Conservation (phyloP, 2,329 filamentous ascomycete genomes). For the Helminthosporium solani region DNA sequence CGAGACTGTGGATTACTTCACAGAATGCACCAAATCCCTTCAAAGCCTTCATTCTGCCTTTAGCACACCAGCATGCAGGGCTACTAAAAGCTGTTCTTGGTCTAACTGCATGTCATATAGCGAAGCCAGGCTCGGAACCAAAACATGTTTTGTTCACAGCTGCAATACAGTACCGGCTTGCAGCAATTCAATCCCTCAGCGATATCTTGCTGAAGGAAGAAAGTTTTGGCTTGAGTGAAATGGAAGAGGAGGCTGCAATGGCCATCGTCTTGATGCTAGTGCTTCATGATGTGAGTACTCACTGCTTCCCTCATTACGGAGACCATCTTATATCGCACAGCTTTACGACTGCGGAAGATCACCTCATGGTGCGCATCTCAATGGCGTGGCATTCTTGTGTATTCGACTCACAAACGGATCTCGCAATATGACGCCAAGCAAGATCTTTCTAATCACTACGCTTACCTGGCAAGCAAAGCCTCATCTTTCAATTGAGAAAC, state of each 20-base stretch:
- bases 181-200: conserved; percentile 14
- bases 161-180: conserved; percentile 12
- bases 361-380: conserved; percentile 15
- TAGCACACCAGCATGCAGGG: conserved; percentile 11
- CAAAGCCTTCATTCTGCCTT: conserved; percentile 11
- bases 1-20: conserved; percentile 5
- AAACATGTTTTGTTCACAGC: conserved; percentile 4
- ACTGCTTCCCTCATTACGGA: background rate
- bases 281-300: conserved; percentile 12
- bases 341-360: conserved; percentile 17
- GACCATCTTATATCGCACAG: background rate
- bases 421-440: background rate
- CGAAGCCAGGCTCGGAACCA: conserved; percentile 3
- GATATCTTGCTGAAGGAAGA: conserved; percentile 17
- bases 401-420: conserved; percentile 6
- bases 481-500: background rate
- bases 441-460: conserved; percentile 13
- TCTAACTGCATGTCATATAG: conserved; percentile 14
- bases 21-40: conserved; percentile 10
- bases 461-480: conserved; percentile 9
- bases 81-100: conserved; percentile 12
- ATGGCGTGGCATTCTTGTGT: conserved; percentile 15
- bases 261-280: conserved; percentile 14
- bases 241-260: conserved; percentile 15
- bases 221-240: conserved; percentile 6